Base-by-base conservation (phyloP, 371 early-diverging fungal genomes). In the Nematocida ausubeli region DNA sequence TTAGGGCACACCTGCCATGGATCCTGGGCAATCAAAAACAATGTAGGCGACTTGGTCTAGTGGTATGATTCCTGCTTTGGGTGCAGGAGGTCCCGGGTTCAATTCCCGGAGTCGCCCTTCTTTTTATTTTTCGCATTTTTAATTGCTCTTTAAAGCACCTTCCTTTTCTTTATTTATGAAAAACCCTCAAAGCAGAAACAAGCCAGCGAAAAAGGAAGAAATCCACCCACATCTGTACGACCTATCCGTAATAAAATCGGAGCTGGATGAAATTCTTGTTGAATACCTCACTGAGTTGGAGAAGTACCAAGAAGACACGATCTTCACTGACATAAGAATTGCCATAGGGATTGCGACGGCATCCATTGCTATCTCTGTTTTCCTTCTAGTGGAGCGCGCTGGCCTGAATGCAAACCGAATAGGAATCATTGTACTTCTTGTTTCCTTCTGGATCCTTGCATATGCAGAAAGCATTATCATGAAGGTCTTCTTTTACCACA, bases 11-110 rank as follows among this genome's bases (percentile, higher is more conserved):
- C n/a, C n/a, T n/a, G n/a, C n/a, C n/a, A n/a, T n/a, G n/a, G n/a
- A n/a, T n/a, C n/a, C n/a, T n/a, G n/a, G n/a, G n/a, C n/a, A n/a
- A n/a, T n/a, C n/a, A n/a, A n/a, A n/a, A n/a, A n/a, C 47, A 44
- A 14, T 19, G 47, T 40, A 69, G 85, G 85, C 83, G 82, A 70
- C 72, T 81, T 85, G 81, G 85, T 85, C 85, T 85, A 85, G 83
- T 82, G 85, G 85, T 81, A 85, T 85, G 85, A 83, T 82, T 68
- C 80, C 80, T 81, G 85, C 83, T 85, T 85, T 80, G 85, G 85
- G 85, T 85, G 83, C 85, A 81, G 80, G 81, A 82, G 85, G 83
- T 82, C 82, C 83, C 80, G 85, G 81, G 85, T 85, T 85, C 85
- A 79, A 85, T 51, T 82, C 85, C 81, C 85, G 80, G 83, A 81